Evolutionary conservation across 371 early-diverging fungal species (phyloP), one percentile per base, ranked within the genome.

Genomic region (Apophysomyces sp.): DNA sequence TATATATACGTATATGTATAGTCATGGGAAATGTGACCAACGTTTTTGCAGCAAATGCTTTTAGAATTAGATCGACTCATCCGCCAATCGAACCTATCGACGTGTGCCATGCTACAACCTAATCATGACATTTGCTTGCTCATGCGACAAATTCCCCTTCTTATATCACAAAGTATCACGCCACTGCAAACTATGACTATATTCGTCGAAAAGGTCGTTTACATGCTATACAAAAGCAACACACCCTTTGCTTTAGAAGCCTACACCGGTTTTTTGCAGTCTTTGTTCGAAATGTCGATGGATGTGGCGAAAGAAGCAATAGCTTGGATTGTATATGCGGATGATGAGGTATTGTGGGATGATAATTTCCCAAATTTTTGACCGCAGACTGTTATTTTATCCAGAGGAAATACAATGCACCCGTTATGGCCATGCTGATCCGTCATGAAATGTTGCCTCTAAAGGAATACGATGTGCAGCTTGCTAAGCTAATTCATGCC

Each of bases 271-370:
- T 73, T 98, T 9, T 76, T 99, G 59, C 90, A 89, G 57, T 79
- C 87, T 6, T 74, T 97, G 32, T 93, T 92, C 68, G 92, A 94
- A 32, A 67, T 86, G 32, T 95, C 94, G 0, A 79, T 79, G 41
- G 83, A 85, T 21, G 88, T 92, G 0, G 86, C 85, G 15, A 89
- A 90, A 70, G 97, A 98, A 73, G 88, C 96, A 32, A 80, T 82
- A 5, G 82, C 86, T 27, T 98, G 97, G 98, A 76, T 99, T 27
- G 79, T 95, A 21, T 96, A 93, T 76, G 85, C 94, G 0, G 93
- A 94, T 55, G 98, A 98, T 66, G 96, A 96, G 66, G 69, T 73
- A 58, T 52, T 34, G 13, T 11, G 34, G 13, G 13, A 34, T 13
- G 13, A 34, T 11, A 13, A 34, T 11, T 34, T 13, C 34, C n/a